These are phyloP conservation scores for Phylloporus sp. DNA, from an alignment of 768 basidiomycete genomes.

Conservation along the genomic window DNA sequence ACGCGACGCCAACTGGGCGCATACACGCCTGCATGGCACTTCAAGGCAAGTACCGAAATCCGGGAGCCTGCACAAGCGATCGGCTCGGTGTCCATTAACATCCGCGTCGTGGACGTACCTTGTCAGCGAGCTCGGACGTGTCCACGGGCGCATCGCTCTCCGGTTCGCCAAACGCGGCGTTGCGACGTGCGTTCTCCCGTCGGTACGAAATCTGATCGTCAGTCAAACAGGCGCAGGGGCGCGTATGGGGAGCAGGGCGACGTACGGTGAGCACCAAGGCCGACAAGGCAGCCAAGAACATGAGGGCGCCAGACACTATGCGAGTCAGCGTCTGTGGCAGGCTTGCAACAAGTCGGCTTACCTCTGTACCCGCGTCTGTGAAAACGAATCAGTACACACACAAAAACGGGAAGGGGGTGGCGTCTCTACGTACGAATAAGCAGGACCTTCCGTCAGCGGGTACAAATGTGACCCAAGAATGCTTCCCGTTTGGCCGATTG, in stretches of 20 bases:
- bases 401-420: background rate
- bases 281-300: slow-evolving; percentile 20
- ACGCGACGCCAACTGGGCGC: too few species aligned
- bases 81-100: too few species aligned
- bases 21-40: too few species aligned
- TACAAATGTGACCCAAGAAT: slow-evolving; percentile 40
- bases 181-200: slow-evolving; percentile 52
- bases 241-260: background rate
- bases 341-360: background rate
- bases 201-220: slow-evolving; percentile 53
- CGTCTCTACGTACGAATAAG: slow-evolving; percentile 30
- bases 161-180: slow-evolving; percentile 49
- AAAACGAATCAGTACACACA: background rate
- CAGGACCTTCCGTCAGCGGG: slow-evolving; percentile 37
- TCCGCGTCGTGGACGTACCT: slow-evolving; percentile 21
- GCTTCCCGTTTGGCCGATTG: slow-evolving; percentile 40
- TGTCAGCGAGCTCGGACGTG: slow-evolving; percentile 60
- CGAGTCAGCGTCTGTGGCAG: background rate
- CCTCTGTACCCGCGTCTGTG: slow-evolving; percentile 19
- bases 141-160: slow-evolving; percentile 47
- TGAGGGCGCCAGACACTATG: slow-evolving; percentile 18
- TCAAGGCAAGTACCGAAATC: slow-evolving; percentile 55
- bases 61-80: slow-evolving; percentile 41
- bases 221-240: background rate
- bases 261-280: slow-evolving; percentile 21